Evolutionary conservation across 257 asterid genomes (phyloP).

Genomic region (Ballota nigra): DNA sequence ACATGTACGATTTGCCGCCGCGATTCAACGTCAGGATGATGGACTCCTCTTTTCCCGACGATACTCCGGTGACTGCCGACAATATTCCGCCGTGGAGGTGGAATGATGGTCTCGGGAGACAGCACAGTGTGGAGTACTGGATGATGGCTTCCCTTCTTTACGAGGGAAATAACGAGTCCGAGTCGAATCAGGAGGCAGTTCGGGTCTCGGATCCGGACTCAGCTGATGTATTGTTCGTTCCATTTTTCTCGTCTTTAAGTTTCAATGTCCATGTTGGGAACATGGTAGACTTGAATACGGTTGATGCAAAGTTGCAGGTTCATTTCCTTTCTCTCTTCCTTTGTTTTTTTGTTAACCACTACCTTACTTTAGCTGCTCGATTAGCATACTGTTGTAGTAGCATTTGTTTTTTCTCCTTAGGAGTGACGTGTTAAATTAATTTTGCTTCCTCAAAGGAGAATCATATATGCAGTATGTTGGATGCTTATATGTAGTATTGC

Average conservation of each 20-base stretch:
- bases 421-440: no score
- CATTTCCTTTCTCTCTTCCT: neutral
- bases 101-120: constrained; percentile 43
- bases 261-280: constrained; percentile 55
- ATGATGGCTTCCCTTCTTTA: constrained; percentile 59
- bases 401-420: neutral
- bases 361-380: neutral
- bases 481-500: neutral
- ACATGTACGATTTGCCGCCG: constrained; percentile 57
- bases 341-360: neutral
- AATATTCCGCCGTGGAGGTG: constrained; percentile 50
- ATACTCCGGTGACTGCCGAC: constrained; percentile 29
- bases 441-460: no score
- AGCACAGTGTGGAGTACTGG: constrained; percentile 65
- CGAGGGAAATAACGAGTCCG: constrained; percentile 19
- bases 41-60: constrained; percentile 36
- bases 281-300: constrained; percentile 48
- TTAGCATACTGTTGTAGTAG: neutral
- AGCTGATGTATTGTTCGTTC: constrained; percentile 82
- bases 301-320: constrained; percentile 64
- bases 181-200: constrained; percentile 47
- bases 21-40: constrained; percentile 50
- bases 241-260: constrained; percentile 86
- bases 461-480: no score
- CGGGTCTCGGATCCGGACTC: constrained; percentile 74